Evolutionary conservation across 345 rosid genomes (phyloP).

Genomic region (Rhodamnia rubescens): DNA sequence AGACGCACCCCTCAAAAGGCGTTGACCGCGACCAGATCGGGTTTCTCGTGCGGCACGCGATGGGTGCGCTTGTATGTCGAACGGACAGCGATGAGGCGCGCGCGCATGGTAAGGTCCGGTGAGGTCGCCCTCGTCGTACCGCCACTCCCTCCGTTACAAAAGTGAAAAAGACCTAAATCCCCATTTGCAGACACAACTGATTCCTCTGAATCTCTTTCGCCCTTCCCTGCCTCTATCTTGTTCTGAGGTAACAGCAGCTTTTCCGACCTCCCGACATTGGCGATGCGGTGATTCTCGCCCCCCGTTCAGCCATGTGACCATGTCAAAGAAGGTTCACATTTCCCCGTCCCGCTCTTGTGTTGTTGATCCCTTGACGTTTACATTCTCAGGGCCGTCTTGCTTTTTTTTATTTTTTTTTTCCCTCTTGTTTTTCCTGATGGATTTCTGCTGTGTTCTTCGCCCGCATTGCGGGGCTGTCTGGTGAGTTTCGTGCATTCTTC

Average conservation of each 20-base stretch:
- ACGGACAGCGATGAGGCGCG: neutral
- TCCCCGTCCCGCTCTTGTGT: neutral
- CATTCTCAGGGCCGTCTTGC: neutral
- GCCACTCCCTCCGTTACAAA: neutral
- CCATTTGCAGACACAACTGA: neutral
- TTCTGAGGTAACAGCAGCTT: neutral
- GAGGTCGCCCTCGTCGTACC: neutral
- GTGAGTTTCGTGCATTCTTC: neutral
- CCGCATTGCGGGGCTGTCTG: neutral
- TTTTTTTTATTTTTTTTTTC: neutral
- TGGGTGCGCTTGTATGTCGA: neutral
- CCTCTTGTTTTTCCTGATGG: neutral
- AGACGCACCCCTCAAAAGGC: neutral
- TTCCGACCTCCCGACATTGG: neutral
- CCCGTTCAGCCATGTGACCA: slow-evolving; percentile 4
- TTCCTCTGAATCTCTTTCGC: slow-evolving; percentile 10
- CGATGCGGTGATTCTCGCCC: neutral
- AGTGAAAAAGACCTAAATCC: slow-evolving; percentile 14
- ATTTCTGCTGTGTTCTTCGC: neutral
- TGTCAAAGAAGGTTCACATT: slow-evolving; percentile 8
- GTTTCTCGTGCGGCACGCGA: neutral
- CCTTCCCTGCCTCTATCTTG: neutral
- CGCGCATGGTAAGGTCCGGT: neutral
- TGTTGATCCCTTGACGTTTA: neutral
- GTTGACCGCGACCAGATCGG: neutral